Evolutionary conservation across 140 eudicot species (phyloP), one percentile per base, ranked within the genome.

Genomic region (Bidens hawaiensis): DNA sequence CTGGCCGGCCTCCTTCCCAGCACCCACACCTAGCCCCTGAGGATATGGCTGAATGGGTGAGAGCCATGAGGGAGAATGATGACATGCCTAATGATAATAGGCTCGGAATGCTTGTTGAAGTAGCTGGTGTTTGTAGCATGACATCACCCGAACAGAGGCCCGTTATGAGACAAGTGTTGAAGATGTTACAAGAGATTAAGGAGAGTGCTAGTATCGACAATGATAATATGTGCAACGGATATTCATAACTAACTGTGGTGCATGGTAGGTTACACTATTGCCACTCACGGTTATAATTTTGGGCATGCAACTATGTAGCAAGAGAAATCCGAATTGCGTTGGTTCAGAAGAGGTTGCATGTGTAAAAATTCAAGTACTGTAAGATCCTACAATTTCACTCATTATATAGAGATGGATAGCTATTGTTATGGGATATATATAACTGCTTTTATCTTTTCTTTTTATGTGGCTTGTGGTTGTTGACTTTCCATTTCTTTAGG

Each of bases 121-220:
- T 89, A n/a, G 95, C 97, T 6, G 79, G 77, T 28, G 61, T 85
- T 33, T 89, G 97, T 76, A 85, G 91, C 74, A 47, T 80, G 77
- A 78, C 90, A 2, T 85, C 97, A 24, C 95, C 95, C 1, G 97
- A 89, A 65, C 97, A 89, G 48, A 81, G 97, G 75, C 97, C 97
- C n/a, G 62, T 80, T 2, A 89, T 89, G 95, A 73, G 95, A 62
- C 97, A 89, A 34, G 95, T 86, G 45, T 62, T 89, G 71, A 85
- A 83, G 74, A 89, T 85, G 95, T 80, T 89, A 59, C 94, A 77
- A 12, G 86, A 85, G 73, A 78, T 85, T 4, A 89, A 89, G 76
- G 95, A 85, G 70, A 75, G 72, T 42, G 89, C 81, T 4, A 62
- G 81, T 69, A 50, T 67, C n/a, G 90, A 77, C 23, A 23, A 67